Conservation (phyloP, 1,139 yeast genomes). For the Lodderomyces margitis region DNA sequence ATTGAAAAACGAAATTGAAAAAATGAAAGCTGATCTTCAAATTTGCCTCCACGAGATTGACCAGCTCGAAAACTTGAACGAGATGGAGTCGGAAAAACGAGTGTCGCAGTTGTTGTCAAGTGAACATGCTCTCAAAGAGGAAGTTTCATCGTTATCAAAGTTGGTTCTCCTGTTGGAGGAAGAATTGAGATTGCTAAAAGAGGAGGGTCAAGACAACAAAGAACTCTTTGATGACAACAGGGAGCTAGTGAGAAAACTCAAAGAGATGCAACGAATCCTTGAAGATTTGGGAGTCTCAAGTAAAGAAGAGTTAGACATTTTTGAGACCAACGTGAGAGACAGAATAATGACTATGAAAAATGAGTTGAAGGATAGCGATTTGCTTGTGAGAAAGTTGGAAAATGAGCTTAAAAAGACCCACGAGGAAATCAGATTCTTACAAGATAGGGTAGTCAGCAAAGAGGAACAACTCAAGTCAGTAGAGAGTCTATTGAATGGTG, state of each 20-base stretch:
- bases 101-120: not conserved
- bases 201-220: constrained; percentile 5
- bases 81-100: constrained; percentile 4
- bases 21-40: constrained; percentile 1
- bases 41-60: constrained; percentile 5
- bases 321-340: constrained; percentile 1
- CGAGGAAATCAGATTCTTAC: not conserved
- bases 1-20: not conserved
- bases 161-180: constrained; percentile 7
- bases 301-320: constrained; percentile 1
- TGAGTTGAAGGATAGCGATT: not conserved
- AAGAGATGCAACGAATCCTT: constrained; percentile 3
- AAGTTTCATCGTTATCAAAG: constrained; percentile 2
- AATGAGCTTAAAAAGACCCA: not conserved
- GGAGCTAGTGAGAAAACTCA: constrained; percentile 4
- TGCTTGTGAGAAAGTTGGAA: not conserved
- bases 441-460: not conserved
- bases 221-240: constrained; percentile 4
- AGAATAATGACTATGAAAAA: not conserved
- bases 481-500: not conserved
- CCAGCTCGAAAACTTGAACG: constrained; percentile 4
- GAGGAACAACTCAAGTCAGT: not conserved
- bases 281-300: constrained; percentile 4
- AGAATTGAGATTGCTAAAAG: constrained; percentile 2
- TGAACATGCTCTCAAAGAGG: constrained; percentile 5